These are phyloP conservation scores for Epichloe sp. DNA, from an alignment of 2,329 filamentous ascomycete species.

Conservation along the genomic window DNA sequence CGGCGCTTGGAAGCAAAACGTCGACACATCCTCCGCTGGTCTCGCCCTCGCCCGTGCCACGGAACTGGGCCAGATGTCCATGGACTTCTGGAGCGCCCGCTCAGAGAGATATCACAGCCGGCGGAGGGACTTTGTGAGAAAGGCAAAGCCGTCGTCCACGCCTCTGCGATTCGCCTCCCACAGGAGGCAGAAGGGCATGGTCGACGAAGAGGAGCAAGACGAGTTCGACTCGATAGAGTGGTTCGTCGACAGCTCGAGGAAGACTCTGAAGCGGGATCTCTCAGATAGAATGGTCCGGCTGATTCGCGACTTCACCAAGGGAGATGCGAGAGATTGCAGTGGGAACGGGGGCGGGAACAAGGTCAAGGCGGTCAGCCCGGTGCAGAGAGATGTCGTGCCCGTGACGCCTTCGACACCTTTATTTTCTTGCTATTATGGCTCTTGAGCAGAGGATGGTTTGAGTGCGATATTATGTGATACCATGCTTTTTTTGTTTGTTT, in stretches of 20 bases:
- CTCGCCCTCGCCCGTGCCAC: conserved; percentile 20
- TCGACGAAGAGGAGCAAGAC: conserved; percentile 24
- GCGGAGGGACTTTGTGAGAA: conserved; percentile 26
- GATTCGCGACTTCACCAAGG: conserved; percentile 3
- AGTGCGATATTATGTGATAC: neutral
- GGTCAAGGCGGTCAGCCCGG: neutral
- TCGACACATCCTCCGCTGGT: conserved; percentile 18
- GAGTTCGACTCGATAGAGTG: conserved; percentile 18
- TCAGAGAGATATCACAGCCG: conserved; percentile 24
- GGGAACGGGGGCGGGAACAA: neutral
- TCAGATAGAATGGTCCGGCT: conserved; percentile 3
- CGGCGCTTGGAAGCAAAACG: conserved; percentile 20
- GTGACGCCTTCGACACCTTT: conserved; percentile 1
- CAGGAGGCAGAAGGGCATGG: conserved; percentile 12
- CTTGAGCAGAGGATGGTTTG: neutral
- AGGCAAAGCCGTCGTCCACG: conserved; percentile 22
- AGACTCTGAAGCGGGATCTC: neutral
- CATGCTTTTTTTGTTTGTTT: neutral
- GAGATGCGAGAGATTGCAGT: neutral
- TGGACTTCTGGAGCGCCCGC: conserved; percentile 28
- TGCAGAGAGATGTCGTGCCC: neutral
- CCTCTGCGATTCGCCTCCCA: conserved; percentile 27
- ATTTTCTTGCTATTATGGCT: conserved; percentile 3
- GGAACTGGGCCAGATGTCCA: conserved; percentile 27
- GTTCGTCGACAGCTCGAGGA: conserved; percentile 6